These are phyloP conservation scores for Gossypium turneri DNA, from an alignment of 345 rosid genomes.

Conservation along the genomic window DNA sequence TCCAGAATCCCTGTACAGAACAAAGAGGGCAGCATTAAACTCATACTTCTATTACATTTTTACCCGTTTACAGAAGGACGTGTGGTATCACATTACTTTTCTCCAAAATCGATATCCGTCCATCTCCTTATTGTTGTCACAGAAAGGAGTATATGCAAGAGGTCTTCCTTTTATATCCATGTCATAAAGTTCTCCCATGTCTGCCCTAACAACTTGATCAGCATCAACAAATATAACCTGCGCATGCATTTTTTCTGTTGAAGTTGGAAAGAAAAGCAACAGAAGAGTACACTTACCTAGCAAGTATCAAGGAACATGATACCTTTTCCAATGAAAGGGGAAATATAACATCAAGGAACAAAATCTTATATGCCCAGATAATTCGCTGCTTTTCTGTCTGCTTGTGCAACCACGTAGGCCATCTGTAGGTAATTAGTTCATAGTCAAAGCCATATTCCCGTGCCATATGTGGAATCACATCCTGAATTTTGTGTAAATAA, in stretches of 20 bases:
- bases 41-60: neutral
- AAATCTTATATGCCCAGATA: conserved; percentile 97
- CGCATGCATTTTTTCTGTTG: neutral
- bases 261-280: neutral
- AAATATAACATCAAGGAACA: conserved; percentile 96
- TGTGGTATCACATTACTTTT: conserved; percentile 44
- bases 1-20: conserved; percentile 92
- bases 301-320: conserved; percentile 11
- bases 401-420: conserved; percentile 99
- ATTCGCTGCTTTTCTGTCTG: conserved; percentile 98
- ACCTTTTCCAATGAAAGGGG: conserved; percentile 97
- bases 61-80: neutral
- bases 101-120: conserved; percentile 99
- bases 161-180: conserved; percentile 97
- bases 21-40: conserved; percentile 8
- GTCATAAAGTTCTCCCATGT: conserved; percentile 98
- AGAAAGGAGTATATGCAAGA: conserved; percentile 95
- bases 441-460: conserved; percentile 84
- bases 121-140: conserved; percentile 97
- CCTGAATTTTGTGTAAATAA: conserved; percentile 46
- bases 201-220: conserved; percentile 90
- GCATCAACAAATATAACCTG: conserved; percentile 92
- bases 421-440: conserved; percentile 90
- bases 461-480: conserved; percentile 96
- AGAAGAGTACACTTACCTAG: conserved; percentile 2